A percentile compares a stretch with the other conserved stretches of the same genome.
Evolutionary conservation across 2,329 filamentous ascomycete genomes (phyloP).

Genomic region (Colletotrichum scovillei): DNA sequence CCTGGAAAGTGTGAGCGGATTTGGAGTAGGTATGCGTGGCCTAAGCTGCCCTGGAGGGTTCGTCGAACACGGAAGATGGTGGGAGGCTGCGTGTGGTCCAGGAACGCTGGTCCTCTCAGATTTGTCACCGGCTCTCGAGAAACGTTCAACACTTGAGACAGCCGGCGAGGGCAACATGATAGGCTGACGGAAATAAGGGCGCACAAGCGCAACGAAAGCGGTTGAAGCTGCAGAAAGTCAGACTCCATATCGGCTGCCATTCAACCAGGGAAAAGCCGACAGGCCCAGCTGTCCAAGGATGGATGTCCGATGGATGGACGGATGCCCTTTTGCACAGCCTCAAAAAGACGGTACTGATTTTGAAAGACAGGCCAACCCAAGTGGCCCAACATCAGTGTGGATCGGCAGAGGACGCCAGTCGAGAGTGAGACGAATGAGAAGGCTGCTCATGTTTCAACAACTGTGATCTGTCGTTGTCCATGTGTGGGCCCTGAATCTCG

Average conservation of each 20-base stretch:
- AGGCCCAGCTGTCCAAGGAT: neutral
- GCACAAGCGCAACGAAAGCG: neutral
- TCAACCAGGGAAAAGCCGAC: conserved; percentile 2
- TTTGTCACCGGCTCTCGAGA: conserved; percentile 19
- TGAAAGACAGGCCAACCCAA: conserved; percentile 8
- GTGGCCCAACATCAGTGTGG: conserved; percentile 8
- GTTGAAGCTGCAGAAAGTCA: conserved; percentile 24
- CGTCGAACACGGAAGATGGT: conserved; percentile 21
- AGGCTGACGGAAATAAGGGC: neutral
- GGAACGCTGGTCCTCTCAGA: conserved; percentile 12
- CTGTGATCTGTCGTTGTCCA: neutral
- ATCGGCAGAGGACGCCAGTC: conserved; percentile 16
- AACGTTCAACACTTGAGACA: neutral
- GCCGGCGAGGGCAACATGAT: neutral
- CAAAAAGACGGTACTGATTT: conserved; percentile 18
- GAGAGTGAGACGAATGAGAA: conserved; percentile 8
- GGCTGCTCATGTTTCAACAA: neutral
- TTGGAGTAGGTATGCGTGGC: conserved; percentile 8
- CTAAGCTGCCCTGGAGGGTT: conserved; percentile 31
- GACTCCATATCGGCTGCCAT: neutral
- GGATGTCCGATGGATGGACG: conserved; percentile 1
- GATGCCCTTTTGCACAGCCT: conserved; percentile 23
- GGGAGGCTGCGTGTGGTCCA: conserved; percentile 7
- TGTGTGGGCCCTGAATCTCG: conserved; percentile 22
- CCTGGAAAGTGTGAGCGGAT: conserved; percentile 12